Base-by-base conservation (phyloP, 2,329 filamentous ascomycete genomes). In the Neoscytalidium dimidiatum region DNA sequence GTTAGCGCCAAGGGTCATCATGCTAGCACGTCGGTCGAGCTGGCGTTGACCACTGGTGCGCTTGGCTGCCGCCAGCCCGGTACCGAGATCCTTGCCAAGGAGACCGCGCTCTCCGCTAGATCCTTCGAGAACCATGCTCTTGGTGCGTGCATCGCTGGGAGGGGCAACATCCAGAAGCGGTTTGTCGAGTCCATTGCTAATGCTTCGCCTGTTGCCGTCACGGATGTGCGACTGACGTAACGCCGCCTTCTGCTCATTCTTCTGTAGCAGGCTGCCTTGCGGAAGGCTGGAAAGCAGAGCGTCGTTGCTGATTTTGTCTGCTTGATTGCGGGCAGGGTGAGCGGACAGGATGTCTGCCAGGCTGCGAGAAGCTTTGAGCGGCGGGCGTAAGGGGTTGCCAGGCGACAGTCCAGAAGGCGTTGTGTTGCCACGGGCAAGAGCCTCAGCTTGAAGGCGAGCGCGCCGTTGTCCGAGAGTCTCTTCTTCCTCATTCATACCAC, bases 391-490 rank as follows among this genome's bases (percentile, higher is more conserved):
- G 33, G 72, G 74, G 62, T 62, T 60, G 17, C 44, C 53, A 14
- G 52, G 49, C 17, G 62, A 44, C 13, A 51, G 31, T 8, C 46
- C 60, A 29, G 60, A 53, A 11, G 52, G 31, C n/a, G 67, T 69
- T 28, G 62, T 41, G 51, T 11, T 66, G 63, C 29, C 86, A 84
- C 6, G 88, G 28, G 53, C 53, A 21, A 58, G 14, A 13, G 53
- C 88, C 75, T 91, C 88, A 28, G 88, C 87, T 74, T 93, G 90
- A 1, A 95, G 81, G 28, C 92, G 86, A 29, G 87, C 87, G 0
- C 91, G 88, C 11, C 92, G 88, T 75, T 94, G 90, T 9, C 91
- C 92, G 0, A 95, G 82, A 0, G 92, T 94, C 73, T 95, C 92
- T 70, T 92, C 90, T 68, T 89, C 90, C 21, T 72, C 71, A 19